These are phyloP conservation scores for Paraphoma chrysanthemicola DNA, from an alignment of 2,329 filamentous ascomycete species.

Conservation along the genomic window DNA sequence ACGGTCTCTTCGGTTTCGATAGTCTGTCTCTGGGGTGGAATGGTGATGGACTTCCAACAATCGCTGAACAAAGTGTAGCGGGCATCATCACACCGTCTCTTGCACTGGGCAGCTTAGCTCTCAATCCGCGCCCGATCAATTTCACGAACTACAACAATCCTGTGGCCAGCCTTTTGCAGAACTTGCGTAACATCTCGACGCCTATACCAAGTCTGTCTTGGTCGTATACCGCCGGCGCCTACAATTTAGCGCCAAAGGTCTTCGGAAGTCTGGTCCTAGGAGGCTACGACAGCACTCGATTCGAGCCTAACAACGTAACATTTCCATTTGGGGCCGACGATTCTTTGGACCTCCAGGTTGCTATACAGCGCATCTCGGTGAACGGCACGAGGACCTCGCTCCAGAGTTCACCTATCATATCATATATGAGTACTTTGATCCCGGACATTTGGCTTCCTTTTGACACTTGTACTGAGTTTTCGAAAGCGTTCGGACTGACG, in stretches of 20 bases:
- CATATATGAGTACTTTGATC: conserved; percentile 47
- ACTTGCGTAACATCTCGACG: conserved; percentile 31
- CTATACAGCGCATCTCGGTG: conserved; percentile 30
- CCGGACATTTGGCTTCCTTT: conserved; percentile 51
- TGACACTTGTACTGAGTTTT: conserved; percentile 43
- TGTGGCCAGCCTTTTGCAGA: conserved; percentile 38
- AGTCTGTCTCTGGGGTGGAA: conserved; percentile 40
- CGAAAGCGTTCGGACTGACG: conserved; percentile 45
- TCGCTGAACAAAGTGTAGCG: conserved; percentile 47
- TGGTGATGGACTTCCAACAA: conserved; percentile 24
- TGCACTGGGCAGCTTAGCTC: conserved; percentile 48
- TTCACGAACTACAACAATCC: conserved; percentile 47
- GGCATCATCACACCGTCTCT: conserved; percentile 44
- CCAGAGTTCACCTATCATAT: conserved; percentile 27
- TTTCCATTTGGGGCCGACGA: conserved; percentile 36
- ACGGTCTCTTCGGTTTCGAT: conserved; percentile 47
- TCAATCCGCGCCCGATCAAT: conserved; percentile 47
- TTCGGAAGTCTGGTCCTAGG: conserved; percentile 47
- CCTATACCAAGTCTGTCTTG: conserved; percentile 48
- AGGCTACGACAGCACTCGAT: conserved; percentile 47
- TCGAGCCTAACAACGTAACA: conserved; percentile 30
- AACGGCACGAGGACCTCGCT: conserved; percentile 27
- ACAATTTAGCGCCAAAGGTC: conserved; percentile 31
- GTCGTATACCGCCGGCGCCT: conserved; percentile 52
- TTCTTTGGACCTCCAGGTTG: conserved; percentile 33